Conservation (phyloP, 345 rosid genomes). For the Adansonia digitata region DNA sequence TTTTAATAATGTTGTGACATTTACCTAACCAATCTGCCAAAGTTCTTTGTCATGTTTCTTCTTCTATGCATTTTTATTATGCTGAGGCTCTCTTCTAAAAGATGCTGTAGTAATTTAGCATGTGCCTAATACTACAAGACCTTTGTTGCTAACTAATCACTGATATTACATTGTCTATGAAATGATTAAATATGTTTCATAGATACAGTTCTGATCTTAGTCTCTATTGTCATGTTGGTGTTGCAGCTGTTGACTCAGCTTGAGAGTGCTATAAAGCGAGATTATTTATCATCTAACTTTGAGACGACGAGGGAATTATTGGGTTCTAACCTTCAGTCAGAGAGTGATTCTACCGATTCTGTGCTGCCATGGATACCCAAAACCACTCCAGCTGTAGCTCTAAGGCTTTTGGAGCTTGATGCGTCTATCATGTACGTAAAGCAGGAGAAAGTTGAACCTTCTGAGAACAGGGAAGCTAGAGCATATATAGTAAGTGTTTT, state of each 20-base stretch:
- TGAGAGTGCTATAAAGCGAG: constrained; percentile 71
- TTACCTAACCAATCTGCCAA: neutral
- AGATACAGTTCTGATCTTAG: neutral
- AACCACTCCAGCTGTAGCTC: constrained; percentile 74
- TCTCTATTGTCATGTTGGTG: neutral
- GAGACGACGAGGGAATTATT: constrained; percentile 70
- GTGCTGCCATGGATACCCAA: constrained; percentile 98
- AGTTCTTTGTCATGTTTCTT: neutral
- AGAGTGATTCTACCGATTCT: constrained; percentile 26
- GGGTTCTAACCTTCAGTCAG: constrained; percentile 23
- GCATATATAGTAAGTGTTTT: constrained; percentile 49
- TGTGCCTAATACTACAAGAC: neutral
- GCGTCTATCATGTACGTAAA: constrained; percentile 47
- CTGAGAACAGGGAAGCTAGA: constrained; percentile 38
- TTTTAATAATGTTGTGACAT: neutral
- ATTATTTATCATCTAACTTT: constrained; percentile 49
- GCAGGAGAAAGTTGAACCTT: constrained; percentile 53
- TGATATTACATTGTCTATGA: neutral
- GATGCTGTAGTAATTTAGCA: neutral
- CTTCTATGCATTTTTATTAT: constrained; percentile 1
- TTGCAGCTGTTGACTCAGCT: constrained; percentile 64
- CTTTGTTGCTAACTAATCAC: neutral
- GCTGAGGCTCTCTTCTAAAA: neutral
- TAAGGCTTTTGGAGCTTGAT: constrained; percentile 85
- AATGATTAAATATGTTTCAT: neutral